Evolutionary conservation across 2,329 filamentous ascomycete species (phyloP).

Genomic region (Parastagonospora nodorum): DNA sequence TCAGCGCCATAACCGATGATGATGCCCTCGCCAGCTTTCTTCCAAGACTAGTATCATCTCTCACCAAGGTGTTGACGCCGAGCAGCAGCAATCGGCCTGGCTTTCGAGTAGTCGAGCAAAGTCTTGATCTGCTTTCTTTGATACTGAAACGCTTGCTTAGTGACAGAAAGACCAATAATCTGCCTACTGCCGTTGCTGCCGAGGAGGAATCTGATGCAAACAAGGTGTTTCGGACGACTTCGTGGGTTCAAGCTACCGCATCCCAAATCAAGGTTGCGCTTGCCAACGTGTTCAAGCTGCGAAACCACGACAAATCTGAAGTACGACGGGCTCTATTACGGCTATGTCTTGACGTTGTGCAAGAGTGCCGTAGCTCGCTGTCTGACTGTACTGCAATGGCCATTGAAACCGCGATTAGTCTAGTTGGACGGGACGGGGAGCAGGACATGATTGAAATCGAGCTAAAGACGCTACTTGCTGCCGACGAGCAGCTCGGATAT

Average conservation of each 20-base stretch:
- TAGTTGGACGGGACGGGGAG: slow-evolving; percentile 56
- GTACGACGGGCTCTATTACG: slow-evolving; percentile 70
- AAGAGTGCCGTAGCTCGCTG: slow-evolving; percentile 78
- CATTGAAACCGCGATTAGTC: slow-evolving; percentile 78
- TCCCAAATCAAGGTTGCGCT: slow-evolving; percentile 84
- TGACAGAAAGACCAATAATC: slow-evolving; percentile 47
- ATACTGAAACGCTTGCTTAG: slow-evolving; percentile 54
- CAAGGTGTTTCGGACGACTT: slow-evolving; percentile 50
- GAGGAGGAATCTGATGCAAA: slow-evolving; percentile 12
- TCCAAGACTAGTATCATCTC: slow-evolving; percentile 81
- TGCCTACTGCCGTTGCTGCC: slow-evolving; percentile 19
- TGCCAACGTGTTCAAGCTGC: slow-evolving; percentile 75
- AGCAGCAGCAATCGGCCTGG: slow-evolving; percentile 65
- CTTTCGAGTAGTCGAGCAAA: slow-evolving; percentile 67
- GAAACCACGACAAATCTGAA: slow-evolving; percentile 70
- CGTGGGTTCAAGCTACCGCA: slow-evolving; percentile 81
- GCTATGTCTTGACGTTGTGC: slow-evolving; percentile 75
- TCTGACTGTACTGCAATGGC: slow-evolving; percentile 71
- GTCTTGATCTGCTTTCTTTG: slow-evolving; percentile 62
- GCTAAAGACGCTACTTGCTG: slow-evolving; percentile 65
- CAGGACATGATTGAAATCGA: slow-evolving; percentile 49
- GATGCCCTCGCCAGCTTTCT: slow-evolving; percentile 83
- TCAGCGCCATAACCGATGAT: slow-evolving; percentile 68
- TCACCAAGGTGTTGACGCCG: slow-evolving; percentile 75
- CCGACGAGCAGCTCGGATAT: slow-evolving; percentile 66